Evolutionary conservation across 495 filamentous ascomycete species (phyloP), one percentile per base, ranked within the genome.

Genomic region (Aspergillus ostianus): DNA sequence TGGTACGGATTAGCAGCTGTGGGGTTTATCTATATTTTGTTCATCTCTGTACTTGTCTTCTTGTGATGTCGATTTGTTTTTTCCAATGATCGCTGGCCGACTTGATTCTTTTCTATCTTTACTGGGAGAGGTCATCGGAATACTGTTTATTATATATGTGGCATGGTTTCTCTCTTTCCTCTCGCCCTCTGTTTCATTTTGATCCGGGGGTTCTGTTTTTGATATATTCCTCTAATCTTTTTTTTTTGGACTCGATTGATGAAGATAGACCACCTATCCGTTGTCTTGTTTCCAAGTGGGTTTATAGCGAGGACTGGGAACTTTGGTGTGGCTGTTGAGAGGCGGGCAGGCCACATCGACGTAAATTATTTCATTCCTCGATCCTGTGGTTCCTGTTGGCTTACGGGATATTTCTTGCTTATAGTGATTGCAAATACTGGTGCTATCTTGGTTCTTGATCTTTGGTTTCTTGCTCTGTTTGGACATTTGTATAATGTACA

Each of bases 401-500:
- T 26, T 26, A 26, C 23, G 23, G 23, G 23, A 26, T 32, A 3
- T 7, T 3, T 32, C 6, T 32, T 32, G 30, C 7, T 32, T 7
- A 32, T 61, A 66, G 61, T 61, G 66, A 65, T 57, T 59, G 36
- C 53, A 59, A 47, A 54, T 67, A 57, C 21, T 51, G 20, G 45
- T 26, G 58, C 44, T 23, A 21, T 61, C n/a, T 53, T 54, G 57
- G 65, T 49, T 67, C 58, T 63, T 53, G 64, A 55, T 58, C 48
- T 62, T 62, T 65, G 61, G 51, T 58, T 32, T 55, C 29, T 61
- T 58, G 51, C 51, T 30, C 20, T 64, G 51, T 53, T 49, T 63
- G 49, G 63, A 68, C 65, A 67, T 60, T 64, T 63, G 58, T 66
- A 61, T 66, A 64, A 58, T 69, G 48, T 56, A 65, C 63, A 55